phyloP scores from a whole-genome alignment of 202 grass and related monocot genomes.

The Thinopyrum obtusiflorum region DNA sequence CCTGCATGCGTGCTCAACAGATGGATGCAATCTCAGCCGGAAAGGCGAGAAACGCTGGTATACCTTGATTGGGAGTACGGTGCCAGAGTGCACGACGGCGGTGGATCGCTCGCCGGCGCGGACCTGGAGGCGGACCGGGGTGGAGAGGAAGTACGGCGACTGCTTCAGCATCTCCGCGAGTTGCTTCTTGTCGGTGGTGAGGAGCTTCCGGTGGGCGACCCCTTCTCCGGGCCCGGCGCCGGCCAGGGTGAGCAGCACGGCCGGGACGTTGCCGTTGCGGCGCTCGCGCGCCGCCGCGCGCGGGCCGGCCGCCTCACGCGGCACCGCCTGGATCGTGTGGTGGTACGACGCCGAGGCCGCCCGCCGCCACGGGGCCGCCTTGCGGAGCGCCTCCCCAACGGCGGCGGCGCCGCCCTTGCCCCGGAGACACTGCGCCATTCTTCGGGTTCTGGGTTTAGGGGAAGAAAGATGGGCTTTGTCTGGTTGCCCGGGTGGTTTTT shows the following conservation, averaged over 20 bases:
- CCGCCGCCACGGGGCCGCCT: constrained; percentile 28
- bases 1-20: not conserved
- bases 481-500: not conserved
- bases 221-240: constrained; percentile 18
- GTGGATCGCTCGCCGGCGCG: constrained; percentile 72
- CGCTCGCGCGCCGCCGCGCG: constrained; percentile 62
- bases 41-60: not conserved
- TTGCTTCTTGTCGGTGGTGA: constrained; percentile 74
- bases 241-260: constrained; percentile 54
- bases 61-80: constrained; percentile 84
- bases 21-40: not conserved
- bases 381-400: constrained; percentile 7
- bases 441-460: constrained; percentile 45
- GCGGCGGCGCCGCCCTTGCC: constrained; percentile 37
- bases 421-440: constrained; percentile 54
- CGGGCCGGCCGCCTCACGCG: constrained; percentile 57
- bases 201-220: constrained; percentile 41
- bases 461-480: not conserved
- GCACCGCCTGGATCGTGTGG: constrained; percentile 75
- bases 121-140: constrained; percentile 79
- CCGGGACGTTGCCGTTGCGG: constrained; percentile 63
- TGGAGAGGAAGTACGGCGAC: constrained; percentile 85
- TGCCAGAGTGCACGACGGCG: constrained; percentile 65
- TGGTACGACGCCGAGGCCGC: constrained; percentile 46
- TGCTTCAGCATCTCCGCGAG: constrained; percentile 76